Conservation (phyloP, 2,329 filamentous ascomycete species). For the Stagonosporopsis chrysanthemi region DNA sequence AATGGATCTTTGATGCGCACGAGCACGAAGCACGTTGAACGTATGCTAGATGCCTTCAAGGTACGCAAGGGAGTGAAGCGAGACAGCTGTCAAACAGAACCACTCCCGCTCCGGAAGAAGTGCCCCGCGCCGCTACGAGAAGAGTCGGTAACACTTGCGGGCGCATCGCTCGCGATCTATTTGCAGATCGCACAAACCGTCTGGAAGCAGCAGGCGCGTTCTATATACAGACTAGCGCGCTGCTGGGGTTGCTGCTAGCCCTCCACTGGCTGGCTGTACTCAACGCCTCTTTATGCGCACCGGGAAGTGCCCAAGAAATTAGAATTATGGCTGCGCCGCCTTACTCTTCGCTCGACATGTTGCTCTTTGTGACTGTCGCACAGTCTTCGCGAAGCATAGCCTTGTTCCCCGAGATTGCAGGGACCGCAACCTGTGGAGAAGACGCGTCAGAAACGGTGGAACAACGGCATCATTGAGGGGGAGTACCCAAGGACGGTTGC, state of each 20-base stretch:
- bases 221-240: slow-evolving; percentile 5
- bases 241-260: slow-evolving; percentile 3
- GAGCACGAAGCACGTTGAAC: not conserved
- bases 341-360: slow-evolving; percentile 4
- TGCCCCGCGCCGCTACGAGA: slow-evolving; percentile 1
- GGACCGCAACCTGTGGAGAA: slow-evolving; percentile 7
- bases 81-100: not conserved
- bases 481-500: not conserved
- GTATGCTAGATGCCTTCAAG: not conserved
- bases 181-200: slow-evolving; percentile 1
- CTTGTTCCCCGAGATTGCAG: slow-evolving; percentile 12
- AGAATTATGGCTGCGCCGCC: slow-evolving; percentile 1
- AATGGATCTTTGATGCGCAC: not conserved
- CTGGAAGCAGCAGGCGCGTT: slow-evolving; percentile 9
- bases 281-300: slow-evolving; percentile 10
- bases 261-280: slow-evolving; percentile 11
- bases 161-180: slow-evolving; percentile 10
- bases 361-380: slow-evolving; percentile 1
- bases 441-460: slow-evolving; percentile 17
- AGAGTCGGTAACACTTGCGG: not conserved
- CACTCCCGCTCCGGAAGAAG: not conserved
- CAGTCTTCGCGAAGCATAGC: not conserved
- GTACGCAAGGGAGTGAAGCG: not conserved
- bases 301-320: not conserved
- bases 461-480: slow-evolving; percentile 13